Evolutionary conservation across 768 basidiomycete genomes (phyloP).

Genomic region (Leccinellum rugosiceps): DNA sequence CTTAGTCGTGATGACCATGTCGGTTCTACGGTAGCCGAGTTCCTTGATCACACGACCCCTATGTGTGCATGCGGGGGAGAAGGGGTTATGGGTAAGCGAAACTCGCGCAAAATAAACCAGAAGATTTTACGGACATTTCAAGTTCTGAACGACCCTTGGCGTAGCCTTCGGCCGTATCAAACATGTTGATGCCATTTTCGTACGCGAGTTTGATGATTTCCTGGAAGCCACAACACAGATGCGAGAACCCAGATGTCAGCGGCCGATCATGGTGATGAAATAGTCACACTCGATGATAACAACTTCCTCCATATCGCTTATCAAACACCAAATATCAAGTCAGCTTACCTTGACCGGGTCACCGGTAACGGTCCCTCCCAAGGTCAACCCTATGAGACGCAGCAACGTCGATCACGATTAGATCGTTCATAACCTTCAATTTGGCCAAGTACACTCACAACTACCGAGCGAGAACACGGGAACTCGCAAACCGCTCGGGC

Average conservation of each 20-base stretch:
- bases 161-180: constrained; percentile 47
- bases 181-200: constrained; percentile 51
- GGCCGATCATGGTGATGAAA: background rate
- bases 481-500: constrained; percentile 46
- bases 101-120: background rate
- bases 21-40: constrained; percentile 46
- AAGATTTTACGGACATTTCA: constrained; percentile 43
- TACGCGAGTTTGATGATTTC: constrained; percentile 55
- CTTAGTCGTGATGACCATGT: constrained; percentile 55
- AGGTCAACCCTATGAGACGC: constrained; percentile 38
- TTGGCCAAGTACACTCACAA: constrained; percentile 31
- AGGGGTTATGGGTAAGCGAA: background rate
- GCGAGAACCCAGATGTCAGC: background rate
- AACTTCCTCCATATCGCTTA: background rate
- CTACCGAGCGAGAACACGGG: constrained; percentile 52
- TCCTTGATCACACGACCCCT: constrained; percentile 55
- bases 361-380: constrained; percentile 45
- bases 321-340: background rate
- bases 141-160: constrained; percentile 46
- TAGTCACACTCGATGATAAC: background rate
- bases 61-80: background rate
- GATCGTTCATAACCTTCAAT: background rate
- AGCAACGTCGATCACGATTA: background rate
- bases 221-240: constrained; percentile 16
- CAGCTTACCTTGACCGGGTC: constrained; percentile 47